Conservation (phyloP, 192 early-diverging fungal species). For the Backusella luteola region DNA sequence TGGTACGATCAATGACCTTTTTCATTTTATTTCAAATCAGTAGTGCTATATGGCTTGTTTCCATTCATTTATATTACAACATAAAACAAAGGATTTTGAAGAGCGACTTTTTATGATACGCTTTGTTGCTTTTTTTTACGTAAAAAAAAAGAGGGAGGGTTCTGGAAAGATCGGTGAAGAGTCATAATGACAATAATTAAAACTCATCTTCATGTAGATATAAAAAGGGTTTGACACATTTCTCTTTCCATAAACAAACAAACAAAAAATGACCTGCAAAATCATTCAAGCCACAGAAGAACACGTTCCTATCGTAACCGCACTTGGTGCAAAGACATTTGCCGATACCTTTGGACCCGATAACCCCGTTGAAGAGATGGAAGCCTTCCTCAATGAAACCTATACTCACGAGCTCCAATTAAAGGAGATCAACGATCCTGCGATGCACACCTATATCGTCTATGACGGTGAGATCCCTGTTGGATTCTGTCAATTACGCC, state of each 20-base stretch:
- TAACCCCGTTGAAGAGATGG: not conserved
- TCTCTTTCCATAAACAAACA: not conserved
- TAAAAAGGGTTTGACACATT: not conserved
- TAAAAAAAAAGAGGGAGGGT: too few species aligned
- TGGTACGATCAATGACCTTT: too few species aligned
- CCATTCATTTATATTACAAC: too few species aligned
- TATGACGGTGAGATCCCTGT: not conserved
- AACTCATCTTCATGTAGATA: too few species aligned
- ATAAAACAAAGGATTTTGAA: too few species aligned
- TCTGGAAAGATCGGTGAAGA: too few species aligned
- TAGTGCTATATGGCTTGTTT: too few species aligned
- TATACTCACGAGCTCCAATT: slow-evolving; percentile 1
- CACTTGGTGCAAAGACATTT: not conserved
- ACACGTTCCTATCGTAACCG: not conserved
- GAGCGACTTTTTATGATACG: too few species aligned
- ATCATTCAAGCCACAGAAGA: not conserved
- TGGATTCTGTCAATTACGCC: slow-evolving; percentile 10
- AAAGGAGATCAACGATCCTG: not conserved
- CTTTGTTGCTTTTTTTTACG: too few species aligned
- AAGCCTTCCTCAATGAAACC: not conserved
- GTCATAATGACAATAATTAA: too few species aligned
- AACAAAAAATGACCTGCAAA: not conserved
- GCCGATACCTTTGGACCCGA: not conserved
- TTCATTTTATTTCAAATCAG: too few species aligned
- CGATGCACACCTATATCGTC: not conserved